Conservation (phyloP, 2,329 filamentous ascomycete genomes). For the Fusarium sacchari region DNA sequence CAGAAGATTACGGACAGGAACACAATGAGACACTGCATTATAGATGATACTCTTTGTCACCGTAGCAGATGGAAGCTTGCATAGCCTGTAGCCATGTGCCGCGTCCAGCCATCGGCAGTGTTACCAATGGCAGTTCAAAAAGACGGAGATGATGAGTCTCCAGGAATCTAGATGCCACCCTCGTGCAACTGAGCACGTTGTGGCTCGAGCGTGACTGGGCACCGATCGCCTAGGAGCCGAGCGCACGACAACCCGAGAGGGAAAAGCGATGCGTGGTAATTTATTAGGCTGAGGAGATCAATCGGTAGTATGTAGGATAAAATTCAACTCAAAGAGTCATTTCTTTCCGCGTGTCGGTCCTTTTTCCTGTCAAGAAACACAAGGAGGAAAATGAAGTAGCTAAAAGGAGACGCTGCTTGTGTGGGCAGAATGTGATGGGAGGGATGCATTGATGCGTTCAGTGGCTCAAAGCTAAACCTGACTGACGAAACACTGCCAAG, state of each 20-base stretch:
- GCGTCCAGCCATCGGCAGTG: slow-evolving; percentile 22
- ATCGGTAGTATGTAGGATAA: slow-evolving; percentile 5
- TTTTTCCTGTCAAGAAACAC: background rate
- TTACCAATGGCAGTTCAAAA: slow-evolving; percentile 25
- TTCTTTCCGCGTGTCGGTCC: background rate
- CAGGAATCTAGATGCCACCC: slow-evolving; percentile 34
- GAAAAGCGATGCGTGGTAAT: slow-evolving; percentile 10
- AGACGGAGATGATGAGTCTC: slow-evolving; percentile 16
- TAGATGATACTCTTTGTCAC: background rate
- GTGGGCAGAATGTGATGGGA: background rate
- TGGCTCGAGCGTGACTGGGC: slow-evolving; percentile 24
- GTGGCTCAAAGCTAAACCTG: slow-evolving; percentile 38
- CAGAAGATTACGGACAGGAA: background rate
- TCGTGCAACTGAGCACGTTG: slow-evolving; percentile 32
- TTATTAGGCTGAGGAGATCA: slow-evolving; percentile 5
- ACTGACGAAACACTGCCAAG: slow-evolving; percentile 32
- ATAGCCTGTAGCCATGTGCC: slow-evolving; percentile 26
- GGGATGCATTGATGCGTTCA: slow-evolving; percentile 36
- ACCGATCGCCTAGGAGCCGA: slow-evolving; percentile 28
- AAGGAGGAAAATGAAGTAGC: background rate
- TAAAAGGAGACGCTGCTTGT: background rate
- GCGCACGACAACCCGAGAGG: slow-evolving; percentile 2
- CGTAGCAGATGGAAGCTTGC: slow-evolving; percentile 18
- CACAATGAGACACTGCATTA: background rate
- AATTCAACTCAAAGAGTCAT: background rate